phyloP scores from a whole-genome alignment of 176 grass and related monocot genomes.

The Triticum turgidum region DNA sequence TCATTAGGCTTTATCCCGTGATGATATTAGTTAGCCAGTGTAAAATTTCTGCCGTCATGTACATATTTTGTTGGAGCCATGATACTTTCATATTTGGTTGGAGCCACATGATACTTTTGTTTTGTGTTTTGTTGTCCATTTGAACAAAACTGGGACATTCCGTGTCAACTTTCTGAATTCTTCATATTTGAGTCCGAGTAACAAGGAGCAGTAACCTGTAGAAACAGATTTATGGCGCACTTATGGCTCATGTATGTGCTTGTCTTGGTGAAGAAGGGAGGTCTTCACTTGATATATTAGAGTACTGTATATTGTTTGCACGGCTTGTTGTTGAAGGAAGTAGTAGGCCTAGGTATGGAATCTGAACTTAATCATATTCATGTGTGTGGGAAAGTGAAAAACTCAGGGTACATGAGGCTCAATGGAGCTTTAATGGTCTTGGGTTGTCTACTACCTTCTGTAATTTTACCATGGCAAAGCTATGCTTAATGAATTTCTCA shows the following conservation, averaged over 20 bases:
- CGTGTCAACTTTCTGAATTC: neutral
- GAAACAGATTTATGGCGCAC: neutral
- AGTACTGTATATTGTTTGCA: neutral
- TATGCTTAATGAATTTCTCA: neutral
- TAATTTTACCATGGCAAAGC: neutral
- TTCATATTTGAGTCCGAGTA: neutral
- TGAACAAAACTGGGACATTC: neutral
- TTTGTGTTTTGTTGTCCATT: neutral
- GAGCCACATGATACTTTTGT: neutral
- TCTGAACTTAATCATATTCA: neutral
- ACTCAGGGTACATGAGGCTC: neutral
- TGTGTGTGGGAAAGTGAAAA: neutral
- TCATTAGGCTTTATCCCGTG: neutral
- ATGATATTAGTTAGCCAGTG: neutral
- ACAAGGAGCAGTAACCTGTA: neutral
- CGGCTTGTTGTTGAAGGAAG: neutral
- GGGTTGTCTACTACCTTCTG: neutral
- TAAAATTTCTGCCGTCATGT: neutral
- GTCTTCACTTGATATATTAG: neutral
- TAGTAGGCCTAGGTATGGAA: neutral
- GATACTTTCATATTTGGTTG: neutral
- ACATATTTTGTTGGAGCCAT: neutral
- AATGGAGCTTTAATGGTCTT: neutral
- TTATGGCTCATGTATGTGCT: neutral
- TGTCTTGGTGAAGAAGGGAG: neutral